A percentile compares a stretch with the other conserved stretches of the same genome.
phyloP scores from a whole-genome alignment of 2,329 filamentous ascomycete genomes.

The Fusarium scirpi region DNA sequence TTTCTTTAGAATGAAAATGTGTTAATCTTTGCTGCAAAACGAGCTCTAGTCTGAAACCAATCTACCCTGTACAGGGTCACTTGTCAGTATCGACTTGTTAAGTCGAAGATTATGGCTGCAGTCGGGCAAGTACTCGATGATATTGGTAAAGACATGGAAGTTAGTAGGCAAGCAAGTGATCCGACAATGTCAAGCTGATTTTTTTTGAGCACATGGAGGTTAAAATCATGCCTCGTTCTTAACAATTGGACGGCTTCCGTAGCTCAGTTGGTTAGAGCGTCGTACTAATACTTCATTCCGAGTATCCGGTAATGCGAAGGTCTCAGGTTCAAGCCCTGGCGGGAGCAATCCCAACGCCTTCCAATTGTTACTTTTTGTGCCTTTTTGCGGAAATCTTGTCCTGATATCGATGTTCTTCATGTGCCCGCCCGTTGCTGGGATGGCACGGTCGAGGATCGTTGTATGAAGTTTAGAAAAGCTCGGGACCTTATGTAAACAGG shows the following conservation, averaged over 20 bases:
- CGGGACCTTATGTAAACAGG: slow-evolving; percentile 22
- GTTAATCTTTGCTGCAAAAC: background rate
- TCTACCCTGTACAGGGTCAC: background rate
- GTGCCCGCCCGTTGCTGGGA: background rate
- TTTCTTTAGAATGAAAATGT: background rate
- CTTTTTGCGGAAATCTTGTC: background rate
- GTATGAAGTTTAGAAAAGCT: slow-evolving; percentile 22
- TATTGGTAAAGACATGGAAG: background rate
- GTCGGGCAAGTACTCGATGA: background rate
- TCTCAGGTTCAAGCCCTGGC: slow-evolving; percentile 52
- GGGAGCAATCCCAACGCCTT: slow-evolving; percentile 46
- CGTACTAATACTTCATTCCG: slow-evolving; percentile 49
- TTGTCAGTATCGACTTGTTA: background rate
- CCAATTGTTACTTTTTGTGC: slow-evolving; percentile 33
- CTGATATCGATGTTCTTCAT: background rate
- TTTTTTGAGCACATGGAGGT: rapidly evolving
- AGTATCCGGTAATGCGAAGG: slow-evolving; percentile 48
- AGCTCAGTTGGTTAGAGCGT: slow-evolving; percentile 53
- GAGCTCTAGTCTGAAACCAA: background rate
- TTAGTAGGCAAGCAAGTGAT: background rate
- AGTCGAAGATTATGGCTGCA: background rate
- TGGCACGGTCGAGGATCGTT: background rate
- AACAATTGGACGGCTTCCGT: slow-evolving; percentile 47
- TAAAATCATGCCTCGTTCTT: rapidly evolving
- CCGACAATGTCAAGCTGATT: background rate